Percentiles rank a stretch among this genome's conserved stretches.
Conservation (phyloP, 352 stramenopile species). For the Blastocystis sp. region DNA sequence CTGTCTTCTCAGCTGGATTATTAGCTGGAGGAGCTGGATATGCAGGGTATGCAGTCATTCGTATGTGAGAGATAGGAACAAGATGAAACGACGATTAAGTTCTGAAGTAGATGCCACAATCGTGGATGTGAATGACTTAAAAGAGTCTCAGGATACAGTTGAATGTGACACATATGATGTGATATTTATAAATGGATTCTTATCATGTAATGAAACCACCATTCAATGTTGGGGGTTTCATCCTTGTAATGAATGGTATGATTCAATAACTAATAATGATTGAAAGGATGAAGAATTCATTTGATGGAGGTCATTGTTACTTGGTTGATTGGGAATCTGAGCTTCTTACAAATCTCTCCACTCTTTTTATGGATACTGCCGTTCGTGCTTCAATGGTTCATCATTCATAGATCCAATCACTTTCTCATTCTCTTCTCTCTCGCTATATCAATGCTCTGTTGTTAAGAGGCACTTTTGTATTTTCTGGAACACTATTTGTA, state of each 20-base stretch:
- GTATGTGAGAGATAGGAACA: background rate
- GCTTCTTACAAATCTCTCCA: background rate
- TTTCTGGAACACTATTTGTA: background rate
- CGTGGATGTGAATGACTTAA: background rate
- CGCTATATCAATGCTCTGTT: background rate
- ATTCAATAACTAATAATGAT: background rate
- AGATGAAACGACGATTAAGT: background rate
- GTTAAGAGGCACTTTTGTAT: background rate
- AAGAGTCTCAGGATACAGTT: background rate
- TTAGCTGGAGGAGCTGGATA: conserved; percentile 18
- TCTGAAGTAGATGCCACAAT: background rate
- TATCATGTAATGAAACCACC: background rate
- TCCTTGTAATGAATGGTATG: background rate
- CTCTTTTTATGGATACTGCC: conserved; percentile 7
- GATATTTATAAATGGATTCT: background rate
- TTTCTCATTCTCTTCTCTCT: background rate
- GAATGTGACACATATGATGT: background rate
- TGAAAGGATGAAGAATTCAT: background rate
- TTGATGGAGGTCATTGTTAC: background rate
- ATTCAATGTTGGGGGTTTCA: conserved; percentile 16
- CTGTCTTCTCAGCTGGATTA: background rate
- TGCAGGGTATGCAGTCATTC: background rate
- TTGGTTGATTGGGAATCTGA: conserved; percentile 17
- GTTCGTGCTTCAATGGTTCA: background rate
- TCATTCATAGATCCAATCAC: background rate